Conservation (phyloP, 345 rosid species). For the Eucalyptus cloeziana region DNA sequence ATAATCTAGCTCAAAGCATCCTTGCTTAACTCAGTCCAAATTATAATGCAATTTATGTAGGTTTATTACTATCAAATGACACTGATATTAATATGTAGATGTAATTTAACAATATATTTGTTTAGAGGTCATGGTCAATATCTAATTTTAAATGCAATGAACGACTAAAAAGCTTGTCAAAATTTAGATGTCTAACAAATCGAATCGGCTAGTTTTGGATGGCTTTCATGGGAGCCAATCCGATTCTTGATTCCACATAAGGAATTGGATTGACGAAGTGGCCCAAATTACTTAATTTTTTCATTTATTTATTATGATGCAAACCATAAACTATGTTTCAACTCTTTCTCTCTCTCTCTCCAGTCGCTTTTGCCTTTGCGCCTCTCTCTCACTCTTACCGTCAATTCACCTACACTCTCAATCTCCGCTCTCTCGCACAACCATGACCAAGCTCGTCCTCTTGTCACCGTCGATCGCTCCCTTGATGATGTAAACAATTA, state of each 20-base stretch:
- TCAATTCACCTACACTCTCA: not conserved
- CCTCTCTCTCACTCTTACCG: not conserved
- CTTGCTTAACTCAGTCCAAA: not conserved
- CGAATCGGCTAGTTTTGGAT: fast-evolving
- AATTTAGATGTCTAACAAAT: not conserved
- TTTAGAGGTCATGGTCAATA: not conserved
- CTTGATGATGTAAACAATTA: not conserved
- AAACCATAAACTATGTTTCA: not conserved
- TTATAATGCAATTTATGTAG: not conserved
- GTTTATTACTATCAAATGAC: not conserved
- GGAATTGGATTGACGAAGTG: not conserved
- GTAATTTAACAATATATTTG: not conserved
- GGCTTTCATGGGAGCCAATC: not conserved
- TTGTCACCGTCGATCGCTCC: not conserved
- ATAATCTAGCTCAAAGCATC: not conserved
- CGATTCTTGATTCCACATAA: not conserved
- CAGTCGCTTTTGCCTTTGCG: not conserved
- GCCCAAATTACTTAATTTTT: not conserved
- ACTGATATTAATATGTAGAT: not conserved
- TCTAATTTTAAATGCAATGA: not conserved
- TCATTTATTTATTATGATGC: not conserved
- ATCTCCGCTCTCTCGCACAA: not conserved
- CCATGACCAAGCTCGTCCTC: not conserved
- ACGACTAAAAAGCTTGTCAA: fast-evolving
- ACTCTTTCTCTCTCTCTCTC: not conserved